Conservation (phyloP, 1,139 yeast species). For the Saccharomyces hybrid region DNA sequence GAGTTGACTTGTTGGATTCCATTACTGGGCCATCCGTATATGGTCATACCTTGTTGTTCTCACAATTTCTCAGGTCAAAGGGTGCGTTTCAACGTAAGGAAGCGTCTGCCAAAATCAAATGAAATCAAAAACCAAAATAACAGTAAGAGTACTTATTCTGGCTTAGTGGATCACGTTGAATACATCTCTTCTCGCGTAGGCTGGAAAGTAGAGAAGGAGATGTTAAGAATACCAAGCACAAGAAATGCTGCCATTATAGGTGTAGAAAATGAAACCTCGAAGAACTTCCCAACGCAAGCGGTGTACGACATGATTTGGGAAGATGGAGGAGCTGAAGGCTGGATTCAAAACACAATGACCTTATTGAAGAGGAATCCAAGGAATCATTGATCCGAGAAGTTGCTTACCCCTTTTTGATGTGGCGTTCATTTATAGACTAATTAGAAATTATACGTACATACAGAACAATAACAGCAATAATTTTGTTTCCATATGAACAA, state of each 20-base stretch:
- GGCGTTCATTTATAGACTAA: background rate
- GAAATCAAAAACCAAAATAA: conserved; percentile 12
- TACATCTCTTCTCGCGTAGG: conserved; percentile 60
- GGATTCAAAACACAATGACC: conserved; percentile 74
- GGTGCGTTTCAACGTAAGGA: conserved; percentile 42
- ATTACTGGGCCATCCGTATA: conserved; percentile 71
- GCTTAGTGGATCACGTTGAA: conserved; percentile 78
- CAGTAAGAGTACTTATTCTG: conserved; percentile 63
- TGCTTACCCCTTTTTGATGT: background rate
- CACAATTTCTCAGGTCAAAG: conserved; percentile 75
- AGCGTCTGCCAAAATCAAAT: conserved; percentile 34
- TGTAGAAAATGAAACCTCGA: conserved; percentile 29
- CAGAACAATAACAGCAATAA: background rate
- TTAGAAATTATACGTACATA: background rate
- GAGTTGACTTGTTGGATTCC: conserved; percentile 97
- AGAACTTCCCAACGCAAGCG: conserved; percentile 27
- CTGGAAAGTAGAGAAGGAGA: conserved; percentile 79
- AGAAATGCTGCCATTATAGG: conserved; percentile 89
- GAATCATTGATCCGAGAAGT: conserved; percentile 16
- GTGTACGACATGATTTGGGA: conserved; percentile 52
- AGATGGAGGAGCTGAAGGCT: conserved; percentile 87
- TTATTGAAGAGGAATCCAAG: conserved; percentile 41
- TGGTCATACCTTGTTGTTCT: conserved; percentile 94
- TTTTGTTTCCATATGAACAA: background rate
- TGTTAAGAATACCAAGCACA: conserved; percentile 89